phyloP scores from a whole-genome alignment of 352 stramenopile genomes.

The Phytopythium chamaehyphon region DNA sequence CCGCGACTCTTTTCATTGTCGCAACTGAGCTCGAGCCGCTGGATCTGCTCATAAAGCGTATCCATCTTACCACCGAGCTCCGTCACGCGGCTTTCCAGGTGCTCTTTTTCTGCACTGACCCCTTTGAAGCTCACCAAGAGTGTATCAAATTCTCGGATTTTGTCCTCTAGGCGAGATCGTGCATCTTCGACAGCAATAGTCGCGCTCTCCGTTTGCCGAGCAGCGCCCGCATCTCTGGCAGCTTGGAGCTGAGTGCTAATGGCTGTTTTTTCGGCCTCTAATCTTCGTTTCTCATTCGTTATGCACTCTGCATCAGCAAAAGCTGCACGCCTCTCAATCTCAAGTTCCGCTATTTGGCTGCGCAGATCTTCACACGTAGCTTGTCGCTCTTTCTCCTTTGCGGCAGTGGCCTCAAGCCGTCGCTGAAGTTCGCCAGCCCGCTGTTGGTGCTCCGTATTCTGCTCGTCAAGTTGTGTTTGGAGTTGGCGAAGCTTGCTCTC shows the following conservation, averaged over 20 bases:
- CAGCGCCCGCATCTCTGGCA: neutral
- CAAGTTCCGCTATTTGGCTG: constrained; percentile 12
- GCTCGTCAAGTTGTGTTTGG: constrained; percentile 17
- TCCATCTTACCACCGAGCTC: constrained; percentile 33
- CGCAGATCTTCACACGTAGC: constrained; percentile 15
- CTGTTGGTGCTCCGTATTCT: constrained; percentile 9
- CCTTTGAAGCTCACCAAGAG: constrained; percentile 29
- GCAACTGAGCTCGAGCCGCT: constrained; percentile 22
- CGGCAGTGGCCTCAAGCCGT: constrained; percentile 15
- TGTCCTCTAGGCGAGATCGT: constrained; percentile 19
- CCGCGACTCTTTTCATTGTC: constrained; percentile 22
- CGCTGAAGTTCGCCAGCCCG: constrained; percentile 14
- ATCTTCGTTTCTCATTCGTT: constrained; percentile 32
- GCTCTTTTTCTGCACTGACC: constrained; percentile 33
- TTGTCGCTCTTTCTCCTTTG: constrained; percentile 16
- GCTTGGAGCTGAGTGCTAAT: neutral
- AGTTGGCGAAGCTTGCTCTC: neutral
- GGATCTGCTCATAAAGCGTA: constrained; percentile 12
- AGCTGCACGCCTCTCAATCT: constrained; percentile 13
- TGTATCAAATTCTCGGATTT: constrained; percentile 50
- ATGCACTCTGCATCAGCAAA: constrained; percentile 19
- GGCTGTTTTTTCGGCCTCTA: constrained; percentile 26
- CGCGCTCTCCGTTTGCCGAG: neutral
- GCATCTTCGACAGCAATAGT: neutral
- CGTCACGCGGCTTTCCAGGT: constrained; percentile 20